Conservation (phyloP, 257 asterid species). For the Primulina eburnea region DNA sequence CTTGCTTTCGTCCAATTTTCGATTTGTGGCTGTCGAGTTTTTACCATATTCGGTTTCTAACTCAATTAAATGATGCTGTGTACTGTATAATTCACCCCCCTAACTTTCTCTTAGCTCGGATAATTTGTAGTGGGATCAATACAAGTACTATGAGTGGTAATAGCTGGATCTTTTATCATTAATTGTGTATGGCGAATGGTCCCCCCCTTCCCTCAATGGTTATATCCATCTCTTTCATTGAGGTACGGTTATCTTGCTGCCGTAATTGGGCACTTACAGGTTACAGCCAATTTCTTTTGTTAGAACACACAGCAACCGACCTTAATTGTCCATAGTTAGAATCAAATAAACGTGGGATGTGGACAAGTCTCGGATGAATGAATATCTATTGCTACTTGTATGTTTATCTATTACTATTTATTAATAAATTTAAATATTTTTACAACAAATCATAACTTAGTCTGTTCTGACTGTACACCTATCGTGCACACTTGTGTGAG, state of each 20-base stretch:
- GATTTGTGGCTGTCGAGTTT: background rate
- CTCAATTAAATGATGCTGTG: constrained; percentile 29
- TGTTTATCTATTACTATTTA: no score
- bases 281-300: background rate
- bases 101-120: background rate
- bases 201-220: background rate
- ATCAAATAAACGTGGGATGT: no score
- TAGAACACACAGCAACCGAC: background rate
- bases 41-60: constrained; percentile 11
- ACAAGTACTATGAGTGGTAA: background rate
- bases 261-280: background rate
- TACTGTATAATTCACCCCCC: background rate
- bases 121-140: constrained; percentile 15
- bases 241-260: background rate
- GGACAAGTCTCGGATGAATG: no score
- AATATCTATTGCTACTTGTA: no score
- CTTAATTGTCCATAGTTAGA: background rate
- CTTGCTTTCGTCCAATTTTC: background rate
- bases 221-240: background rate
- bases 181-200: background rate
- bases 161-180: constrained; percentile 16
- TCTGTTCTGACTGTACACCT: no score
- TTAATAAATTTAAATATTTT: no score
- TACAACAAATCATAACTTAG: no score
- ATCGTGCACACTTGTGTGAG: no score